These are phyloP conservation scores for Protostelium mycophagum DNA, from an alignment of 78 protist species.

Conservation along the genomic window DNA sequence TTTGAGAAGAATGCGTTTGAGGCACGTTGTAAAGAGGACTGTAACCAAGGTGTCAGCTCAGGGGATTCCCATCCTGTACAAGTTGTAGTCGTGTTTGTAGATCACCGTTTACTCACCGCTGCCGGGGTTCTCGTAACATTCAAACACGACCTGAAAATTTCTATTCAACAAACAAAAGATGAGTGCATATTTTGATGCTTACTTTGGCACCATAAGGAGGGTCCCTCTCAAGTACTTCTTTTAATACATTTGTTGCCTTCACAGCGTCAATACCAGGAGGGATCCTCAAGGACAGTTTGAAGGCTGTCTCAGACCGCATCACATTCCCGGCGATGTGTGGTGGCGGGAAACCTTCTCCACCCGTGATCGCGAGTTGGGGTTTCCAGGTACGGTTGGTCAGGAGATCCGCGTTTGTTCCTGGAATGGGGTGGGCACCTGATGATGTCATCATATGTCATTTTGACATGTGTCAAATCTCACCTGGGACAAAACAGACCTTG, in stretches of 20 bases:
- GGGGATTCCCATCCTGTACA: constrained; percentile 79
- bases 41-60: constrained; percentile 33
- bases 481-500: not conserved
- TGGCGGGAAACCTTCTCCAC: constrained; percentile 78
- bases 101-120: not conserved
- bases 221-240: constrained; percentile 54
- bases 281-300: constrained; percentile 71
- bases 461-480: not conserved
- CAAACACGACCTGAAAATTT: too few species aligned
- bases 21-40: constrained; percentile 33
- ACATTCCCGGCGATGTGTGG: constrained; percentile 75
- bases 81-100: not conserved
- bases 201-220: constrained; percentile 87
- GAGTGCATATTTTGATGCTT: constrained; percentile 18
- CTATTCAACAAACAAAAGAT: not conserved
- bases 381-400: constrained; percentile 69
- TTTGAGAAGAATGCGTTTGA: constrained; percentile 47
- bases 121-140: too few species aligned
- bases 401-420: constrained; percentile 4
- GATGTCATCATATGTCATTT: too few species aligned
- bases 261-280: constrained; percentile 73
- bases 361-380: constrained; percentile 72
- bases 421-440: not conserved
- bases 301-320: constrained; percentile 59
- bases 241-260: constrained; percentile 32